Base-by-base conservation (phyloP, 176 grass and related monocot genomes). In the Phoenix dactylifera region DNA sequence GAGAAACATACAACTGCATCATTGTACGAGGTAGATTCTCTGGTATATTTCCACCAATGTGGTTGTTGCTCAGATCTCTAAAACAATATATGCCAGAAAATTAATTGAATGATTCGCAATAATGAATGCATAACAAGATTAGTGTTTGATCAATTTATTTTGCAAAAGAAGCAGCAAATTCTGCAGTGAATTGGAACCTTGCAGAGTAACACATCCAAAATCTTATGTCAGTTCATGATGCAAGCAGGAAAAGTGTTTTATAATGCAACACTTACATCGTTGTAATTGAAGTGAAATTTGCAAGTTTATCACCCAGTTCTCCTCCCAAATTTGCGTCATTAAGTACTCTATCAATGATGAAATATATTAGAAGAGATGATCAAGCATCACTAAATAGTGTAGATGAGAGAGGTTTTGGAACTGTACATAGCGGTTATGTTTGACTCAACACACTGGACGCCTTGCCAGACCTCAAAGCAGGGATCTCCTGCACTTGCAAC, bases 11-110 rank as follows among this genome's bases (percentile, higher is more conserved):
- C 81, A 84, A 68, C 5, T 57, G n/a, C 57, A 50, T 61, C 10
- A 84, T 20, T 29, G 76, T 65, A 61, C 30, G 55, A 69, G 92
- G 92, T 69, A 90, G 82, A 66, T 87, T 80, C 29, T 80, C 77
- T 7, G 92, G 86, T 85, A 97, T 83, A 58, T 55, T 77, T 64
- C 92, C 92, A 52, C 62, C 81, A 15, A 97, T 87, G 61, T 76
- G 71, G 49, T 97, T 97, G 79, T 97, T 87, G 83, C 92, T 90
- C 57, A 97, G 81, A 87, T 90, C 85, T 80, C 92, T 97, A 70
- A 25, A 51, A 60, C 22, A 24, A 57, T 15, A 49, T 14, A 10
- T 17, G 54, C 24, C 18, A 49, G 16, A 5, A 22, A 19, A 23
- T 15, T 70, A 25, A 70, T 17, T 48, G 29, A 25, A 48, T 15